Conservation (phyloP, 164 flowering plant genomes). For the Stephania cephalantha region DNA sequence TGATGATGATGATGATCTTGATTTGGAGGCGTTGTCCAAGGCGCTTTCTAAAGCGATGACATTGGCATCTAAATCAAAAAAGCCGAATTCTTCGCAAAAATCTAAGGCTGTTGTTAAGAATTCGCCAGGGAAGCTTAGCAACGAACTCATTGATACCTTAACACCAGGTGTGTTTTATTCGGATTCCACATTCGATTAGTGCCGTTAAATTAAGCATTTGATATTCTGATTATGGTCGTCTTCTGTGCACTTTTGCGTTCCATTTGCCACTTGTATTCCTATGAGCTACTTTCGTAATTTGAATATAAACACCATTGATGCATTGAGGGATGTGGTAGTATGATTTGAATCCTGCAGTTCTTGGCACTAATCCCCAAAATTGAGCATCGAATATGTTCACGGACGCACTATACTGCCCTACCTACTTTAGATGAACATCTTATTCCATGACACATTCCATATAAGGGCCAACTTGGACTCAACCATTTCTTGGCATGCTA, state of each 20-base stretch:
- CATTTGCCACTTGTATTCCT: neutral
- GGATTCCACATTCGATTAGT: neutral
- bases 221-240: too few species aligned
- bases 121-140: slow-evolving; percentile 14
- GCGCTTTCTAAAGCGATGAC: slow-evolving; percentile 54
- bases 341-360: neutral
- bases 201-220: too few species aligned
- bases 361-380: neutral
- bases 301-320: neutral
- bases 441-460: neutral
- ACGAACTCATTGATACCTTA: slow-evolving; percentile 16
- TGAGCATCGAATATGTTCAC: neutral
- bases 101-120: slow-evolving; percentile 16
- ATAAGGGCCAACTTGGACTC: neutral
- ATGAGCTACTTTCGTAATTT: neutral
- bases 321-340: neutral
- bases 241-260: too few species aligned
- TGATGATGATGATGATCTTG: slow-evolving; percentile 34
- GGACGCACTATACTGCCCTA: neutral
- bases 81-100: slow-evolving; percentile 16
- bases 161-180: slow-evolving; percentile 35
- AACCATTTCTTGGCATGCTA: neutral
- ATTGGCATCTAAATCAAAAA: slow-evolving; percentile 39
- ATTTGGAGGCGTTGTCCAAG: slow-evolving; percentile 53
- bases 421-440: neutral